Base-by-base conservation (phyloP, 306 rosid species). In the Lupinus albus region DNA sequence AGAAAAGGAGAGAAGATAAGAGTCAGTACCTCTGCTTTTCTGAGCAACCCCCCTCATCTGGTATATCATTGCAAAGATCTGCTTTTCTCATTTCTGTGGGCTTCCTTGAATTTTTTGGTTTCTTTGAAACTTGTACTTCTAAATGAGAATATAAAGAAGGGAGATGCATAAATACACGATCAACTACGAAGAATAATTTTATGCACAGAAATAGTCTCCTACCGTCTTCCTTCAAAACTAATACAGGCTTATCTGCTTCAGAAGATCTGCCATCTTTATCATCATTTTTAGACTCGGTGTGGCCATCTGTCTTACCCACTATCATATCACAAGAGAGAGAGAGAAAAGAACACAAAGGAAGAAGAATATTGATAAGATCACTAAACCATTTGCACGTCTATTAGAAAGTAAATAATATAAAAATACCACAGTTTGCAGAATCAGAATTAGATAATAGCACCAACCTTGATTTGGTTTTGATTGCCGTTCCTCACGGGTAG, bases 391-490 rank as follows among this genome's bases (percentile, higher is more conserved):
- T 75, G 30, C 79, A 51, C 71, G 36, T 44, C 72, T 35, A 59
- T 62, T 11, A 39, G 76, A 33, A 21, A 59, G 41, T 11, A 45
- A 8, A 48, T 54, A 15, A 32, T 41, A 49, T 11, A 59, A 47
- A 63, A 76, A 14, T 38, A 25, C 41, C 52, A 33, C 28, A 14
- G 48, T 13, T 64, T 30, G 62, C 57, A 33, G 10, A 45, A 68
- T 63, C 69, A 67, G 62, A 49, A 41, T 56, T 56, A 67, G 15
- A 72, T 62, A 16, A 61, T 62, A 71, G 51, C 45, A 60, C 60
- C 51, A 78, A 93, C 97, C 99, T 90, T 80, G 83, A 77, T 58
- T 72, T 73, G 74, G 81, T 82, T 90, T 93, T 33, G 87, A 79
- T 25, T 79, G 63, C 11, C 98, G 75, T 39, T 75, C 83, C 67